Evolutionary conservation across 352 stramenopile species (phyloP), one percentile per base, ranked within the genome.

Genomic region (Globisporangium recalcitrans): DNA sequence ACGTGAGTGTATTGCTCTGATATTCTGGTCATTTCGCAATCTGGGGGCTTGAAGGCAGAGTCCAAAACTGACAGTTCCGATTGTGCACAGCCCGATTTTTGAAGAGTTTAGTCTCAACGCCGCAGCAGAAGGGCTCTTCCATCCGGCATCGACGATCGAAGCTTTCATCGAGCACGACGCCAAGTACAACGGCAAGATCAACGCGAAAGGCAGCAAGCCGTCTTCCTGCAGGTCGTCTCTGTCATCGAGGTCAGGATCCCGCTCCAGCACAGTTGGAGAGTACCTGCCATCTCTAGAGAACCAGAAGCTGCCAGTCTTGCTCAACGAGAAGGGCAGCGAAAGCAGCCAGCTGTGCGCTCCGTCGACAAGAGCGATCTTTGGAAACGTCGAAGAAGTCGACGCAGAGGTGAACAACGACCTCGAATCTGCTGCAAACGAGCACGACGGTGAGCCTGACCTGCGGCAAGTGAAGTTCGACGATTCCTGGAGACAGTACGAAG

Each of bases 91-190:
- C 21, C 77, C 72, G 22, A 75, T 82, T 58, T 87, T 91, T 51
- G 74, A 85, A 11, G 66, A 74, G 22, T 87, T 88, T 57, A 64
- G 74, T 32, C 51, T 85, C 9, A 72, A 91, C 26, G 82, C 82
- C 14, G 82, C 82, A 7, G 82, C 80, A 8, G 85, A 90, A 11
- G 84, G 85, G 0, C 65, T 91, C 6, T 93, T 91, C 54, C 85
- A 93, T 52, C 85, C 85, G 6, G 85, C 80, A 7, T 91, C 82
- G 3, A 70, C 76, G 19, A 85, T 93, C 22, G 78, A 88, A 42
- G 85, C 85, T 11, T 93, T 93, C 53, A 75, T 82, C 9, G 82
- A 91, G 61, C 79, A 91, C 60, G 82, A 91, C 58, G 75, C 75
- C n/a, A 87, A 87, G 62, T 91, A 87, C 60, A 64, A 52, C 21